Evolutionary conservation across 2,329 filamentous ascomycete species (phyloP).

Genomic region (Beauveria asiatica): DNA sequence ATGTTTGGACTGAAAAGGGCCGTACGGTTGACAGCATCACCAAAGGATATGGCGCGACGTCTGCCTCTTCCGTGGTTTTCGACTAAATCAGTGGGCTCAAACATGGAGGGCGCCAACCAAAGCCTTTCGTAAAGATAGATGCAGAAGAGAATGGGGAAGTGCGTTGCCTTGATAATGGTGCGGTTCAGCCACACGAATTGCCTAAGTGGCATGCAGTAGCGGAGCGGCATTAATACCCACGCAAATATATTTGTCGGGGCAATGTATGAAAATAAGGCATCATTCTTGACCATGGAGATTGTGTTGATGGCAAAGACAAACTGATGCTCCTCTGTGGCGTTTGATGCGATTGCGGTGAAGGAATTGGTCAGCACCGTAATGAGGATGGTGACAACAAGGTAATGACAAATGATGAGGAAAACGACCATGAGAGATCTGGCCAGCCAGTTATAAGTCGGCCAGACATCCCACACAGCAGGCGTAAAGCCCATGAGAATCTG

Average conservation of each 20-base stretch:
- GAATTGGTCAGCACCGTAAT: conserved; percentile 95
- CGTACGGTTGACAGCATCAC: conserved; percentile 44
- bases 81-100: conserved; percentile 79
- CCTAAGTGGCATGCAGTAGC: conserved; percentile 71
- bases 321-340: conserved; percentile 85
- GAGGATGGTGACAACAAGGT: conserved; percentile 85
- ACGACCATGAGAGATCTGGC: conserved; percentile 68
- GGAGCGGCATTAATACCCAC: conserved; percentile 77
- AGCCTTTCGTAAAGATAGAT: conserved; percentile 84
- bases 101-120: conserved; percentile 65
- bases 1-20: conserved; percentile 66
- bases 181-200: conserved; percentile 81
- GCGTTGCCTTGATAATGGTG: conserved; percentile 83
- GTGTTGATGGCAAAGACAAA: conserved; percentile 95
- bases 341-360: conserved; percentile 90
- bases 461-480: conserved; percentile 91
- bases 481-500: conserved; percentile 95
- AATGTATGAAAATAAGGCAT: conserved; percentile 88
- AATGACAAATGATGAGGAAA: conserved; percentile 92
- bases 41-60: conserved; percentile 45
- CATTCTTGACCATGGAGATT: conserved; percentile 97
- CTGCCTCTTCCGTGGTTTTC: conserved; percentile 54
- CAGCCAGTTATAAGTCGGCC: conserved; percentile 65
- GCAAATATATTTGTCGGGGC: conserved; percentile 86
- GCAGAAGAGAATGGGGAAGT: conserved; percentile 76